A percentile compares a stretch with the other conserved stretches of the same genome.
Conservation (phyloP, 139 green algal genomes). For the Chlorella ohadii region DNA sequence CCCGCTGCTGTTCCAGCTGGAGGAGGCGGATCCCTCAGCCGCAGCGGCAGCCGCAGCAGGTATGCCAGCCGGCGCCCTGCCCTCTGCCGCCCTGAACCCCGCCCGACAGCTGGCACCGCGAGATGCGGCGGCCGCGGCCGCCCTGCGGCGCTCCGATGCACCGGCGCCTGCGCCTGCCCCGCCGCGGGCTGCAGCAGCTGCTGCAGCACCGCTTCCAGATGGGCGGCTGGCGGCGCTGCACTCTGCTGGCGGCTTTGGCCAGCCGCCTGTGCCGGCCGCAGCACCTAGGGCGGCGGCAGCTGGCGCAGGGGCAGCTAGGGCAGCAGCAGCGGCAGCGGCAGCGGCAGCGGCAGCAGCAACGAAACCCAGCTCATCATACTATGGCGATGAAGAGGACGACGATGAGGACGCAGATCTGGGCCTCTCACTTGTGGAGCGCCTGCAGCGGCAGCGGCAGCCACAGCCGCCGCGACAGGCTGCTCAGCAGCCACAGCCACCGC, state of each 20-base stretch:
- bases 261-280: too few relatives aligned
- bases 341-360: neutral
- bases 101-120: neutral
- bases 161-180: neutral
- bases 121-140: neutral
- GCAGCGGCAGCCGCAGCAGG: conserved; percentile 17
- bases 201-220: neutral
- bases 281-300: neutral
- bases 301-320: neutral
- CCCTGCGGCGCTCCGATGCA: neutral
- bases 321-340: neutral
- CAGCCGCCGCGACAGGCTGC: neutral
- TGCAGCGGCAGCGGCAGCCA: conserved; percentile 3
- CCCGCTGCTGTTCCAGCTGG: conserved; percentile 31
- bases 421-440: neutral
- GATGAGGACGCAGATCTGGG: neutral
- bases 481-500: neutral
- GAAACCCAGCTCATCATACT: neutral
- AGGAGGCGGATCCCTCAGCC: neutral
- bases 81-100: neutral
- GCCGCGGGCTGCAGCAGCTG: neutral
- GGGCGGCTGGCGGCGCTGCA: neutral
- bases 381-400: neutral
- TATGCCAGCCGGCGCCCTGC: conserved; percentile 6
- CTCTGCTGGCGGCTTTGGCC: too few relatives aligned